These are phyloP conservation scores for Amanita molliuscula DNA, from an alignment of 768 basidiomycete genomes.

Conservation along the genomic window DNA sequence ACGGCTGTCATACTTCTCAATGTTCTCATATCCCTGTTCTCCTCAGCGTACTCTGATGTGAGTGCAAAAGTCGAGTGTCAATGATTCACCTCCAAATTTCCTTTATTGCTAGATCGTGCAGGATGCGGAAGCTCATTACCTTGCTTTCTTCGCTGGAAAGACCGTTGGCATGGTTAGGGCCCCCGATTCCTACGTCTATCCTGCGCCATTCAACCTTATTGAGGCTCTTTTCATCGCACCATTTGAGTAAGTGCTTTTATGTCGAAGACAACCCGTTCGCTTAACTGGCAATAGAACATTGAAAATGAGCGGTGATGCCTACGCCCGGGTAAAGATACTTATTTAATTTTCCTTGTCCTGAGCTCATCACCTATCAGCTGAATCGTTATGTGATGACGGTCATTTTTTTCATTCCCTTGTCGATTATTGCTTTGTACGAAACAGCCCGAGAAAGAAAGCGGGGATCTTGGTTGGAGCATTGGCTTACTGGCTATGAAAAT, in stretches of 20 bases:
- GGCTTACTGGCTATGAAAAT: constrained; percentile 59
- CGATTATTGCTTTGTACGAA: constrained; percentile 68
- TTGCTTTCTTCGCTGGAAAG: constrained; percentile 86
- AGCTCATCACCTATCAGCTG: constrained; percentile 27
- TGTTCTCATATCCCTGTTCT: constrained; percentile 90
- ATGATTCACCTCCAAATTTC: not conserved
- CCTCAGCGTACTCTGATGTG: constrained; percentile 85
- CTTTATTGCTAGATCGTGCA: constrained; percentile 48
- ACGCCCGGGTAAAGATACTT: constrained; percentile 37
- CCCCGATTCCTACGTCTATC: constrained; percentile 80
- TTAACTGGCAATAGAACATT: constrained; percentile 30
- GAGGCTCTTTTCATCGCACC: constrained; percentile 77
- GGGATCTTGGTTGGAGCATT: constrained; percentile 55
- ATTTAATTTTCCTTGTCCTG: not conserved
- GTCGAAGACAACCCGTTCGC: not conserved
- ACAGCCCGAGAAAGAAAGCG: constrained; percentile 37
- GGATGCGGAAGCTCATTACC: constrained; percentile 84
- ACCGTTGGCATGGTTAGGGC: constrained; percentile 79
- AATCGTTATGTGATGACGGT: constrained; percentile 71
- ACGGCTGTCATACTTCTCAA: constrained; percentile 83
- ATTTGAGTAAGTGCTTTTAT: constrained; percentile 52
- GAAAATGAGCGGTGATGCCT: constrained; percentile 37
- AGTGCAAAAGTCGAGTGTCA: constrained; percentile 13
- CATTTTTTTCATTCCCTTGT: constrained; percentile 77
- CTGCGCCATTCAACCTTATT: constrained; percentile 87